phyloP scores from a whole-genome alignment of 805 yeast species.

The Candida insectorum region DNA sequence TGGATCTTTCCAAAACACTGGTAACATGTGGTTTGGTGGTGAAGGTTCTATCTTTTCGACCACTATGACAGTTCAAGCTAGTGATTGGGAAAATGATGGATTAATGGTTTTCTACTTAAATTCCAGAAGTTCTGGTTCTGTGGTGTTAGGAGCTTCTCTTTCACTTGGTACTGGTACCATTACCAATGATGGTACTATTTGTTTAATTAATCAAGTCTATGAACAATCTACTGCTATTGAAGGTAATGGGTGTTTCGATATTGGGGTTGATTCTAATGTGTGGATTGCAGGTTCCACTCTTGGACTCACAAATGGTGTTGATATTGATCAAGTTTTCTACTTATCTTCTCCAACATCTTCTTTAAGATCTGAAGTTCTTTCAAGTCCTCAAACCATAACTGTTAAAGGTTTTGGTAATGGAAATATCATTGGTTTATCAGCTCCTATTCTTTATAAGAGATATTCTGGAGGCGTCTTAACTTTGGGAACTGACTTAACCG shows the following conservation, averaged over 20 bases:
- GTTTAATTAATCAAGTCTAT: slow-evolving; percentile 19
- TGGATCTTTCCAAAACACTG: slow-evolving; percentile 13
- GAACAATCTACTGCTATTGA: slow-evolving; percentile 12
- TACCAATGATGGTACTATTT: slow-evolving; percentile 19
- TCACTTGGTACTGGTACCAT: slow-evolving; percentile 13
- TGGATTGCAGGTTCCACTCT: slow-evolving; percentile 7
- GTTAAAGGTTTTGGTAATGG: slow-evolving; percentile 20
- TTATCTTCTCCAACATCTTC: slow-evolving; percentile 15
- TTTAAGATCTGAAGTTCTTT: slow-evolving; percentile 12
- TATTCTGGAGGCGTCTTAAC: slow-evolving; percentile 8
- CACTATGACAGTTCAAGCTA: slow-evolving; percentile 11
- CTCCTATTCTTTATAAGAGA: background rate
- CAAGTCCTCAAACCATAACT: slow-evolving; percentile 14
- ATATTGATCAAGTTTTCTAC: slow-evolving; percentile 14
- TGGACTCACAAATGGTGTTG: slow-evolving; percentile 7
- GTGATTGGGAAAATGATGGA: slow-evolving; percentile 12
- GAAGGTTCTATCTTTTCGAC: slow-evolving; percentile 11
- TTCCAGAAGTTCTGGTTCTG: slow-evolving; percentile 8
- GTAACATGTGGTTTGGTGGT: slow-evolving; percentile 15
- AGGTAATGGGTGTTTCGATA: slow-evolving; percentile 19
- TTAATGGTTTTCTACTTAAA: slow-evolving; percentile 11
- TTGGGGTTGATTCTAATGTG: slow-evolving; percentile 9
- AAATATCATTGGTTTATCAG: slow-evolving; percentile 14
- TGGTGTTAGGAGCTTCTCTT: slow-evolving; percentile 11
- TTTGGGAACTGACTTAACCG: background rate